phyloP scores from a whole-genome alignment of 768 basidiomycete species.

The Russula sp. region DNA sequence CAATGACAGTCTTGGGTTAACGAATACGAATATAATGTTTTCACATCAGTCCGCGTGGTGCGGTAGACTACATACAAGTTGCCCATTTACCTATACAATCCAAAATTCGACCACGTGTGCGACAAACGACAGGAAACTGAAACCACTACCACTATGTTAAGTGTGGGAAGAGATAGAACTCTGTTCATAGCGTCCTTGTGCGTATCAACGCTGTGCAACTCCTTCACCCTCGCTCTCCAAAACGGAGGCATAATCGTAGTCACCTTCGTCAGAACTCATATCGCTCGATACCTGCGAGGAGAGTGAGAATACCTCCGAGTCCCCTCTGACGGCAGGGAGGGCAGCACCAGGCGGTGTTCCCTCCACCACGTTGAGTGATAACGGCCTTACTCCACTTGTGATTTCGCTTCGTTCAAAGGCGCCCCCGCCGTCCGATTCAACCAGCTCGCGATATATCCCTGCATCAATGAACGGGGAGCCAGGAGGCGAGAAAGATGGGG shows the following conservation, averaged over 20 bases:
- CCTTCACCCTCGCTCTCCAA: slow-evolving; percentile 12
- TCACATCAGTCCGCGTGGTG: neutral
- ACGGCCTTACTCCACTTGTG: neutral
- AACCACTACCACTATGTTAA: neutral
- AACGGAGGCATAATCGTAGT: slow-evolving; percentile 11
- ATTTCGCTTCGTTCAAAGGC: neutral
- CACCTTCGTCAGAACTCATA: slow-evolving; percentile 15
- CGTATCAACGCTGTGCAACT: neutral
- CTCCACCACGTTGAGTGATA: neutral
- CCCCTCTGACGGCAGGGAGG: neutral
- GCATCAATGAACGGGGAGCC: slow-evolving; percentile 7
- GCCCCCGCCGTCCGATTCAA: neutral
- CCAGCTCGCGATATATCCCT: neutral
- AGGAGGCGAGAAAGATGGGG: slow-evolving; percentile 14
- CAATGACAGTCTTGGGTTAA: neutral
- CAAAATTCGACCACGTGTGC: neutral
- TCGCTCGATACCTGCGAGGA: slow-evolving; percentile 14
- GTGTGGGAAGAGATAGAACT: neutral
- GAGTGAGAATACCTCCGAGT: slow-evolving; percentile 17
- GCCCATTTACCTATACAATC: neutral
- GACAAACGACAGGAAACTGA: neutral
- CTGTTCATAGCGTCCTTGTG: neutral
- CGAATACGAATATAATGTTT: neutral
- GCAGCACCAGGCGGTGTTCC: neutral
- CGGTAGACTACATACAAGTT: neutral